A percentile compares a stretch with the other conserved stretches of the same genome.
phyloP scores from a whole-genome alignment of 805 yeast species.

The Yarrowia sp. region DNA sequence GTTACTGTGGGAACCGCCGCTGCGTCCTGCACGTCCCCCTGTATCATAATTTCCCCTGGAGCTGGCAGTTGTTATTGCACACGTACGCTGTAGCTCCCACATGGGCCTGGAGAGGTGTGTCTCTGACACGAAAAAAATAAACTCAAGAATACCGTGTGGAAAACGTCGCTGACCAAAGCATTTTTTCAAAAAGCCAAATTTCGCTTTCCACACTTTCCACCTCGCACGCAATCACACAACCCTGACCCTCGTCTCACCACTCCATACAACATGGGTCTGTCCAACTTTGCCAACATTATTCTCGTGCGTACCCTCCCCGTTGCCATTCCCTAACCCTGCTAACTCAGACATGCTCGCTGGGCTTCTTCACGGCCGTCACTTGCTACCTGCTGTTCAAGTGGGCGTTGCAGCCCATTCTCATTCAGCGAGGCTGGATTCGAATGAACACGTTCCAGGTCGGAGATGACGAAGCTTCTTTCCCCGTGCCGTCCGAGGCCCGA shows the following conservation, averaged over 20 bases:
- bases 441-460: constrained; percentile 26
- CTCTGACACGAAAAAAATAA: neutral
- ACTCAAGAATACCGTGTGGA: neutral
- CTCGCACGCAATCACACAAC: constrained; percentile 12
- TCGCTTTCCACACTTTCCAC: neutral
- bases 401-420: constrained; percentile 32
- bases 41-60: neutral
- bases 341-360: constrained; percentile 30
- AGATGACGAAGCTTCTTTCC: constrained; percentile 20
- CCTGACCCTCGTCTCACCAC: constrained; percentile 13
- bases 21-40: neutral
- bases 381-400: constrained; percentile 28
- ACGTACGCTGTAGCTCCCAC: too few relatives aligned
- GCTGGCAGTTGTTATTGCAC: too few relatives aligned
- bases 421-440: constrained; percentile 27
- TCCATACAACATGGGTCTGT: constrained; percentile 23
- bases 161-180: neutral
- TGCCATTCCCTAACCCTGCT: neutral
- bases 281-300: constrained; percentile 28
- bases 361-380: constrained; percentile 27
- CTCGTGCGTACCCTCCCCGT: constrained; percentile 27
- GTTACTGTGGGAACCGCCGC: too few relatives aligned
- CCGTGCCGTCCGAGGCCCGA: neutral
- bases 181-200: neutral
- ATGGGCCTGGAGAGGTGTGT: too few relatives aligned